phyloP scores from a whole-genome alignment of 139 green algal species.

The Chlorella sp. region DNA sequence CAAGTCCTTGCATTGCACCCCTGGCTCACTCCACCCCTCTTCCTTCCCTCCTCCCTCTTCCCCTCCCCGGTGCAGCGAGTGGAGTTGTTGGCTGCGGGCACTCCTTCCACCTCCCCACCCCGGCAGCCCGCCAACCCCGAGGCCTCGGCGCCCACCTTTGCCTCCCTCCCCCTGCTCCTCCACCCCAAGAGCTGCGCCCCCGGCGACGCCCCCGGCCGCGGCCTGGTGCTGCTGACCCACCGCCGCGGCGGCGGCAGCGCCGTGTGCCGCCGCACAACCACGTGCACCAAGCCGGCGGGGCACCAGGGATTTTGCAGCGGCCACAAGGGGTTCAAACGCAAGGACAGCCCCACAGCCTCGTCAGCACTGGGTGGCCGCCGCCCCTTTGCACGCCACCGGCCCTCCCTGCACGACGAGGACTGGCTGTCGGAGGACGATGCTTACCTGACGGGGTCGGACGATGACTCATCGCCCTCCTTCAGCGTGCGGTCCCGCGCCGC shows the following conservation, averaged over 20 bases:
- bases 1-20: neutral
- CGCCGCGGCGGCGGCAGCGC: neutral
- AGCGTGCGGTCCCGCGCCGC: neutral
- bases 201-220: neutral
- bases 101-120: neutral
- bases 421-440: conserved; percentile 33
- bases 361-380: neutral
- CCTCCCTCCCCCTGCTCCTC: conserved; percentile 42
- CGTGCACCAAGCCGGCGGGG: conserved; percentile 54
- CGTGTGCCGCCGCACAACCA: conserved; percentile 46
- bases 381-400: neutral
- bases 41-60: neutral
- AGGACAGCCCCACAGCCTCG: conserved; percentile 10
- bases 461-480: conserved; percentile 22
- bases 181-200: neutral
- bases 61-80: conserved; percentile 20
- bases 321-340: conserved; percentile 60
- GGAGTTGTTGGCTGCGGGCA: neutral
- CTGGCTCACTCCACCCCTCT: neutral
- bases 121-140: conserved; percentile 1
- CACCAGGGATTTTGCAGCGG: conserved; percentile 65
- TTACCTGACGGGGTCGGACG: conserved; percentile 20
- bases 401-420: neutral
- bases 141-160: conserved; percentile 23
- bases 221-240: neutral